Evolutionary conservation across 1,284 basidiomycete genomes (phyloP).

Genomic region (Cystobasidium sp.): DNA sequence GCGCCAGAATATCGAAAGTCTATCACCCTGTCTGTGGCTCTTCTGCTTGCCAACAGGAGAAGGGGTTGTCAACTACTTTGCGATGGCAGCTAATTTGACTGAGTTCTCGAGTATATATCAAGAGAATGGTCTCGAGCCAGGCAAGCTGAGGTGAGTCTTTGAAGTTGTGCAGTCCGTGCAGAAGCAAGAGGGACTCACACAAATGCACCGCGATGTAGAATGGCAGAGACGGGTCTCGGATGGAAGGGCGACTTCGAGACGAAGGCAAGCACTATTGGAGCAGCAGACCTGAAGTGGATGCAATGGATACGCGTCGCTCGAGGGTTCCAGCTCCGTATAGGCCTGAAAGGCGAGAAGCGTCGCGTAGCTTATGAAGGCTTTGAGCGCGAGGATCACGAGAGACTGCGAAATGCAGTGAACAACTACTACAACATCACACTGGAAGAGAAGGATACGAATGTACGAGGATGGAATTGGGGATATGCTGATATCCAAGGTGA

Average conservation of each 20-base stretch:
- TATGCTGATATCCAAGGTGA: conserved; percentile 89
- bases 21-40: neutral
- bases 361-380: conserved; percentile 91
- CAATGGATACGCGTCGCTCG: conserved; percentile 68
- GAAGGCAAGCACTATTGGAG: conserved; percentile 32
- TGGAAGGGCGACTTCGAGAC: conserved; percentile 41
- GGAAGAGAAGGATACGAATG: conserved; percentile 82
- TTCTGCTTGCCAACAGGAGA: neutral
- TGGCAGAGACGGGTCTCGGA: conserved; percentile 39
- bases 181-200: neutral
- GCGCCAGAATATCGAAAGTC: too few species aligned
- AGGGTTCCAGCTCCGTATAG: conserved; percentile 84
- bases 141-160: conserved; percentile 36
- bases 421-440: conserved; percentile 78
- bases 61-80: too few species aligned
- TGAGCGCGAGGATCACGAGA: conserved; percentile 67
- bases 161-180: neutral
- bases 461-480: conserved; percentile 99
- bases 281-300: conserved; percentile 41
- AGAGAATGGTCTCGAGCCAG: conserved; percentile 43
- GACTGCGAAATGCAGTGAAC: conserved; percentile 55
- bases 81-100: conserved; percentile 18
- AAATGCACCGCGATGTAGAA: neutral
- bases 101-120: conserved; percentile 39
- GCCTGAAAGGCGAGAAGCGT: conserved; percentile 64